These are phyloP conservation scores for Chrysoporthe deuterocubensis DNA, from an alignment of 2,329 filamentous ascomycete species.

Conservation along the genomic window DNA sequence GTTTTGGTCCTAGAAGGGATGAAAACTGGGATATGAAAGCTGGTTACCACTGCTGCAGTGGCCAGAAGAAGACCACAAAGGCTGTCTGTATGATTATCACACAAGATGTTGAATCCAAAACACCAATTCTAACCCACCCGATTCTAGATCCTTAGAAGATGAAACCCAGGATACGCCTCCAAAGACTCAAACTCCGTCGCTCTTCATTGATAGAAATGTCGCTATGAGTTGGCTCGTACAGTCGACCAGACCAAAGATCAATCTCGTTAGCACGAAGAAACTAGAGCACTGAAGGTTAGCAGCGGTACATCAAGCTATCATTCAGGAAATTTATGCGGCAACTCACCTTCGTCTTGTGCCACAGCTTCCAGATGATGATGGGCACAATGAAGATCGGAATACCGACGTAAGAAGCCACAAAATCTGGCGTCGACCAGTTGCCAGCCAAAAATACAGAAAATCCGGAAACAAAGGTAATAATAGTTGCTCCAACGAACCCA, in stretches of 20 bases:
- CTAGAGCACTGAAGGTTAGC: constrained; percentile 10
- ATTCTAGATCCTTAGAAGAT: constrained; percentile 3
- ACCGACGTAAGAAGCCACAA: constrained; percentile 45
- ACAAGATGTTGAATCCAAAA: not conserved
- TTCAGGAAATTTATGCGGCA: not conserved
- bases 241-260: constrained; percentile 56
- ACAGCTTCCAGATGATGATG: constrained; percentile 25
- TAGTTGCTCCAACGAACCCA: constrained; percentile 45
- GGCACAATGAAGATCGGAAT: constrained; percentile 31
- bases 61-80: not conserved
- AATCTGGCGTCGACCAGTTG: constrained; percentile 42
- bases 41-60: not conserved
- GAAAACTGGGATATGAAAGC: not conserved
- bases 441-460: constrained; percentile 47
- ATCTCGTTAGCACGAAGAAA: constrained; percentile 43
- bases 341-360: constrained; percentile 26
- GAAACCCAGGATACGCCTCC: constrained; percentile 23
- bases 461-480: constrained; percentile 50
- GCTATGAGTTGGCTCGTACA: constrained; percentile 18
- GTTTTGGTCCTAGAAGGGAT: not conserved
- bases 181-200: constrained; percentile 9
- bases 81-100: not conserved
- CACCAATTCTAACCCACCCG: no score
- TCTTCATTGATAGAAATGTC: constrained; percentile 14
- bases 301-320: not conserved